phyloP scores from a whole-genome alignment of 768 basidiomycete species.

The Kwoniella bestiolae region DNA sequence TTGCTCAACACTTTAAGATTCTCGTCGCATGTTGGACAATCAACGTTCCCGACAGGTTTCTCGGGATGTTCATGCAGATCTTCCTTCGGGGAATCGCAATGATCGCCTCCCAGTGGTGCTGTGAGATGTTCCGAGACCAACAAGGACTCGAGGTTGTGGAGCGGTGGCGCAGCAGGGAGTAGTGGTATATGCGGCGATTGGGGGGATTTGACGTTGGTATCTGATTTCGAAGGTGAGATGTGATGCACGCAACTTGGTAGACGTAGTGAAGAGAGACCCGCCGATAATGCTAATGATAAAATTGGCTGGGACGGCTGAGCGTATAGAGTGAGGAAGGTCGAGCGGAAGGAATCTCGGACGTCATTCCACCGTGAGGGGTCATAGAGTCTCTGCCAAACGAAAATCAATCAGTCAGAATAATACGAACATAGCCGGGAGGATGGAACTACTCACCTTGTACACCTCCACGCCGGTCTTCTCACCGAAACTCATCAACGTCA shows the following conservation, averaged over 20 bases:
- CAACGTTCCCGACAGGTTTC: constrained; percentile 45
- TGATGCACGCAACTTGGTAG: constrained; percentile 74
- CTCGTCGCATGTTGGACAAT: constrained; percentile 90
- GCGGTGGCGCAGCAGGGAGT: constrained; percentile 43
- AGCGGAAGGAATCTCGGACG: constrained; percentile 77
- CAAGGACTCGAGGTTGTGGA: constrained; percentile 47
- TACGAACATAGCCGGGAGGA: neutral
- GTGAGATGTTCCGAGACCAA: constrained; percentile 30
- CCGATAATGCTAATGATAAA: constrained; percentile 83
- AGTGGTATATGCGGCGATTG: constrained; percentile 28
- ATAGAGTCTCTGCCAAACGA: constrained; percentile 72
- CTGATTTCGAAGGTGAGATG: neutral
- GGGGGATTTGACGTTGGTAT: neutral
- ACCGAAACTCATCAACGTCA: constrained; percentile 73
- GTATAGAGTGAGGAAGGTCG: constrained; percentile 84
- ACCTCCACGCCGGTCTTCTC: constrained; percentile 70
- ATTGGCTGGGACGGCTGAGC: constrained; percentile 84
- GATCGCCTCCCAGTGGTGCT: constrained; percentile 25
- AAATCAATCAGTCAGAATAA: neutral
- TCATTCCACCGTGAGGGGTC: constrained; percentile 75
- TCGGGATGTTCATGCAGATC: constrained; percentile 48
- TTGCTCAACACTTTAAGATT: constrained; percentile 75
- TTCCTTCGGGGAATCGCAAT: constrained; percentile 5
- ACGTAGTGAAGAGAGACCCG: constrained; percentile 87
- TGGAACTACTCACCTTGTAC: constrained; percentile 68